A percentile compares a stretch with the other conserved stretches of the same genome.
Evolutionary conservation across 192 early-diverging fungal species (phyloP).

Genomic region (Rhizophagus sp.): DNA sequence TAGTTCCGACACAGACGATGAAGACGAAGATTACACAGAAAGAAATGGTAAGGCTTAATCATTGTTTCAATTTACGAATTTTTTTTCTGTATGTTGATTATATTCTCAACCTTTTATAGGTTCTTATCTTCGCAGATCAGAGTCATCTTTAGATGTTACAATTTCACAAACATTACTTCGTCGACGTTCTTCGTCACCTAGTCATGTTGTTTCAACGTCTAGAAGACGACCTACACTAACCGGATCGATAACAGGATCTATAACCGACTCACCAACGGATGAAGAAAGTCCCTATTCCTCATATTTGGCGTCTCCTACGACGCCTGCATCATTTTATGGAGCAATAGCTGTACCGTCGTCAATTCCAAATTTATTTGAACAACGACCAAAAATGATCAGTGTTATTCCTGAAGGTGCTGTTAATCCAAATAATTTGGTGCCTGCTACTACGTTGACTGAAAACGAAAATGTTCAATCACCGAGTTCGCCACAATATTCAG

Average conservation of each 20-base stretch:
- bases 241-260: constrained; percentile 21
- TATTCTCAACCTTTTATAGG: constrained; percentile 2
- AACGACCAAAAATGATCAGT: constrained; percentile 33
- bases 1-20: constrained; percentile 42
- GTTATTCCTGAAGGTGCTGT: constrained; percentile 55
- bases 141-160: constrained; percentile 24
- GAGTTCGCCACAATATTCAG: constrained; percentile 34
- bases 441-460: constrained; percentile 53
- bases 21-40: constrained; percentile 38
- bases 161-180: background rate
- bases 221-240: constrained; percentile 34
- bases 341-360: constrained; percentile 35
- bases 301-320: constrained; percentile 38
- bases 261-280: constrained; percentile 44
- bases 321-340: constrained; percentile 35
- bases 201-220: constrained; percentile 5
- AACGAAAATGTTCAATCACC: constrained; percentile 39
- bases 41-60: constrained; percentile 24
- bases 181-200: constrained; percentile 25
- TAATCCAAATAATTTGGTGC: constrained; percentile 55
- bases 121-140: constrained; percentile 10
- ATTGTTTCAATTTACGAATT: background rate
- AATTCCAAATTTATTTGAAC: constrained; percentile 36
- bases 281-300: constrained; percentile 30
- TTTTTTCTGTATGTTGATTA: background rate